Conservation (phyloP, 106 monocot species). For the Dendrobium catenatum region DNA sequence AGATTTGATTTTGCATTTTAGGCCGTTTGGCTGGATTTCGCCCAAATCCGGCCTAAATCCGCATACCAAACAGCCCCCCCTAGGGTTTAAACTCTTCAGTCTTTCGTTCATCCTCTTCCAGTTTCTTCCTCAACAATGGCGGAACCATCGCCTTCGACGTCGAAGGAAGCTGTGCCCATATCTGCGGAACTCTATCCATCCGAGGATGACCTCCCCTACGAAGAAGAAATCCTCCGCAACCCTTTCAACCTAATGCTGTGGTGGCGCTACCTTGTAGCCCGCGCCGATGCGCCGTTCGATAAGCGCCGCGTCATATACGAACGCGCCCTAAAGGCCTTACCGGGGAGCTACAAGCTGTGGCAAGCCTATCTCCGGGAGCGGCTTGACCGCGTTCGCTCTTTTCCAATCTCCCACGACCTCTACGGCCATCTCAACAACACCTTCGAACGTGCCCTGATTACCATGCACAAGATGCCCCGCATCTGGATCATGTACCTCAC, state of each 20-base stretch:
- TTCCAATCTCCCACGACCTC: constrained; percentile 49
- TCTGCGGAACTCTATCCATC: constrained; percentile 38
- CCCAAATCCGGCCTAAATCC: too few relatives aligned
- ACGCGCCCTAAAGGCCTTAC: constrained; percentile 86
- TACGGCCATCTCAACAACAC: constrained; percentile 80
- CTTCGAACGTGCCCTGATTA: constrained; percentile 89
- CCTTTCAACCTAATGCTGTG: constrained; percentile 85
- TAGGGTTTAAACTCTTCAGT: too few relatives aligned
- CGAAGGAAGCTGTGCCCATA: neutral
- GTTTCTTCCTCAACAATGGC: neutral
- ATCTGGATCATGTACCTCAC: constrained; percentile 83
- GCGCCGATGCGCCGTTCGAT: constrained; percentile 62
- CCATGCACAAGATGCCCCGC: constrained; percentile 98
- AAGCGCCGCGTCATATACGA: constrained; percentile 91
- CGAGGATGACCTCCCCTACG: constrained; percentile 54
- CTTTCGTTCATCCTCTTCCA: neutral
- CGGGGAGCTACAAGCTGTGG: constrained; percentile 95
- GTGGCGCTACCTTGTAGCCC: constrained; percentile 89
- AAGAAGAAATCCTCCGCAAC: constrained; percentile 94
- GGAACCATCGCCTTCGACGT: neutral
- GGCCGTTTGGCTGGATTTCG: too few relatives aligned
- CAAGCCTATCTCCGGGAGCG: constrained; percentile 86
- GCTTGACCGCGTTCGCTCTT: constrained; percentile 52
- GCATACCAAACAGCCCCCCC: too few relatives aligned
- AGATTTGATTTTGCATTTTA: too few relatives aligned